Evolutionary conservation across 805 yeast genomes (phyloP), one percentile per base, ranked within the genome.

Genomic region (Myxozyma vanderwaltii): DNA sequence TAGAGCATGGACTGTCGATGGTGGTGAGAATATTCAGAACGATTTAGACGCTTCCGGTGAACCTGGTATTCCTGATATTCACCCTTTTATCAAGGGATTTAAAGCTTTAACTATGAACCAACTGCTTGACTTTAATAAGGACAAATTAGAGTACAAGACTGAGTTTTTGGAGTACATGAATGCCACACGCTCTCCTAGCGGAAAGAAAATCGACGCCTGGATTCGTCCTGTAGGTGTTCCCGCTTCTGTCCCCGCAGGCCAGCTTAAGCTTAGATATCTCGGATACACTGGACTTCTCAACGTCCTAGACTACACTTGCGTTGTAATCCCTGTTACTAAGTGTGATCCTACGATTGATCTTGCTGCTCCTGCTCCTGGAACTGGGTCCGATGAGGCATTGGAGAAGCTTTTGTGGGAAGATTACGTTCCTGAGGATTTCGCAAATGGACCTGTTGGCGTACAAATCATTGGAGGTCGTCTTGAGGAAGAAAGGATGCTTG

Each of bases 401-500:
- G 65, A 61, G 55, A 49, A 54, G 54, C 39, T 23, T 13, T 5
- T 29, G 19, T 61, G 63, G 63, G 65, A 58, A 27, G 65, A 61
- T 35, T 61, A 82, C 71, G 75, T 80, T 55, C 78, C 83, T 5
- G 80, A 78, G 54, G 71, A 76, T 45, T 73, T 71, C 54, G 74
- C 77, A 58, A 82, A 81, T 2, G 82, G 81, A 66, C 86, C 88
- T 0, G 82, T 84, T 2, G 75, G 79, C 2, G 63, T 84, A 6
- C 89, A 85, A 68, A 63, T 85, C 24, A 78, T 82, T 17, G 79
- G 85, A 26, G 75, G 79, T 56, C 75, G 84, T 58, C 80, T 79
- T 56, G 80, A 83, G 61, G 89, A 85, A 67, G 89, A 85, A 67
- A 80, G 81, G 67, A 78, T 79, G 3, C 68, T 83, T 31, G 76